Evolutionary conservation across 2,329 filamentous ascomycete genomes (phyloP).

Genomic region (Trichoderma sp.): DNA sequence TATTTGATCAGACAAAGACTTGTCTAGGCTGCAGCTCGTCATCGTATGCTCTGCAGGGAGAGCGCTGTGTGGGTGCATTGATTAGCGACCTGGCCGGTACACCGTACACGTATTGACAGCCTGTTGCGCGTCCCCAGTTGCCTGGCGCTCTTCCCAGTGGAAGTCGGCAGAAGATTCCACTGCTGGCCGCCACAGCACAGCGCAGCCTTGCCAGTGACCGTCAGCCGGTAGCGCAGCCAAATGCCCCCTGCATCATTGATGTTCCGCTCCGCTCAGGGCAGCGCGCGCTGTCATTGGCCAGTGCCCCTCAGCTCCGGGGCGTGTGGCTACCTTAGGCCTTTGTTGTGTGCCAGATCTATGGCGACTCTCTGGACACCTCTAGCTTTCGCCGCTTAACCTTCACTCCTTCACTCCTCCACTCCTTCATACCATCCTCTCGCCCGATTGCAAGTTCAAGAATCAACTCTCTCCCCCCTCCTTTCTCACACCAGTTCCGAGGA

Average conservation of each 20-base stretch:
- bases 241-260: constrained; percentile 32
- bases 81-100: not conserved
- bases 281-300: constrained; percentile 36
- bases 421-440: constrained; percentile 9
- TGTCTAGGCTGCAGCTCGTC: constrained; percentile 9
- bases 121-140: constrained; percentile 22
- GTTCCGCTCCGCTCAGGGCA: constrained; percentile 34
- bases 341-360: constrained; percentile 14
- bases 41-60: constrained; percentile 4
- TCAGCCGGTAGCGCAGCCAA: constrained; percentile 21
- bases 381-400: constrained; percentile 25
- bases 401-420: constrained; percentile 20
- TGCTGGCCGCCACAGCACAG: constrained; percentile 8
- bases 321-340: constrained; percentile 15
- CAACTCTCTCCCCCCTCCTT: not conserved
- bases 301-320: constrained; percentile 23
- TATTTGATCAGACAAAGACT: not conserved
- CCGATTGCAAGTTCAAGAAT: not conserved
- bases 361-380: constrained; percentile 19
- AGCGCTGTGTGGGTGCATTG: not conserved
- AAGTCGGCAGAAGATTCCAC: constrained; percentile 35
- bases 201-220: constrained; percentile 12
- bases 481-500: not conserved
- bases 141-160: constrained; percentile 24
- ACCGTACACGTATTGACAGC: not conserved